These are phyloP conservation scores for Aspergillus quadrilineatus DNA, from an alignment of 2,329 filamentous ascomycete species.

Conservation along the genomic window DNA sequence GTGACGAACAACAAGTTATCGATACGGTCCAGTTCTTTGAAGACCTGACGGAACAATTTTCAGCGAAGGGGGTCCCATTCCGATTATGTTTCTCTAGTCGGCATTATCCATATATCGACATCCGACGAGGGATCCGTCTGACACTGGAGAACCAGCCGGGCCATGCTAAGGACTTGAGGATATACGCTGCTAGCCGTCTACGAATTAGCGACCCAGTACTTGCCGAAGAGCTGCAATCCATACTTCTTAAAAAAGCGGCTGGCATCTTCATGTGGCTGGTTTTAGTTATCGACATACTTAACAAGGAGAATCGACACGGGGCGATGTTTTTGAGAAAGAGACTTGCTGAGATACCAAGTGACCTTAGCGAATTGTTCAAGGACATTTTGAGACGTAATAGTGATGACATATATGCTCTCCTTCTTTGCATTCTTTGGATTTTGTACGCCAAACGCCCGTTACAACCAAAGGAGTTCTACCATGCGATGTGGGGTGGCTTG, in stretches of 20 bases:
- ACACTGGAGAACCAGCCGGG: slow-evolving; percentile 41
- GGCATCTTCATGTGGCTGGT: slow-evolving; percentile 26
- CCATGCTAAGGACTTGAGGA: slow-evolving; percentile 33
- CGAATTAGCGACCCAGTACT: slow-evolving; percentile 23
- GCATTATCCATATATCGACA: slow-evolving; percentile 45
- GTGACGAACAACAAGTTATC: slow-evolving; percentile 38
- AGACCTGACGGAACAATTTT: slow-evolving; percentile 25
- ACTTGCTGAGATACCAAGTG: no score
- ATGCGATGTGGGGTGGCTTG: slow-evolving; percentile 21
- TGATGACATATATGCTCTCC: no score
- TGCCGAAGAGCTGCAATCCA: slow-evolving; percentile 24
- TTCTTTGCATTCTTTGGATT: no score
- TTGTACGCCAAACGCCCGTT: no score
- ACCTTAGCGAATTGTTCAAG: no score
- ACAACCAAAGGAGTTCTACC: slow-evolving; percentile 8
- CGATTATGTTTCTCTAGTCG: slow-evolving; percentile 44
- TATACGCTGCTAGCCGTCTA: slow-evolving; percentile 19
- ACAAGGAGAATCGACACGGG: no score
- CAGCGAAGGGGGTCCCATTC: slow-evolving; percentile 18
- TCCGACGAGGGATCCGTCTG: slow-evolving; percentile 32
- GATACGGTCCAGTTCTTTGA: slow-evolving; percentile 42
- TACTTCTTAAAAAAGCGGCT: slow-evolving; percentile 41
- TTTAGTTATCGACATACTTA: no score
- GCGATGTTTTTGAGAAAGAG: no score
- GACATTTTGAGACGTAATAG: no score